Evolutionary conservation across 208 protist species (phyloP).

Genomic region (Leishmania tropica): DNA sequence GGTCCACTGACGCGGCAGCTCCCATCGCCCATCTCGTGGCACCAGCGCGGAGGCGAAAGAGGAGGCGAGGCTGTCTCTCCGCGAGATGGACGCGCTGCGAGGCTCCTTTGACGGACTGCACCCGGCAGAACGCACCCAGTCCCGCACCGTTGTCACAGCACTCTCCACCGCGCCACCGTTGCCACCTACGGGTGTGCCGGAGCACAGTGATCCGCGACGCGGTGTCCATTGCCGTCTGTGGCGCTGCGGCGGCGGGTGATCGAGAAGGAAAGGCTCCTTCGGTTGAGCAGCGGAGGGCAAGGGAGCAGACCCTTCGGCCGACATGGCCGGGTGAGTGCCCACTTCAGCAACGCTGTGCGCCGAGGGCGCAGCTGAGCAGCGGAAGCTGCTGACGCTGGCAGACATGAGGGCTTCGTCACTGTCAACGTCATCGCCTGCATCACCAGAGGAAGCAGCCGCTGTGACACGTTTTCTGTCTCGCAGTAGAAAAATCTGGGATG

Average conservation of each 20-base stretch:
- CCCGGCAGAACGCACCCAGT: conserved; percentile 31
- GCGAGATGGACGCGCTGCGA: conserved; percentile 43
- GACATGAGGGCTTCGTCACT: conserved; percentile 1
- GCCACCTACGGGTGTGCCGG: neutral
- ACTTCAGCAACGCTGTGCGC: too few relatives aligned
- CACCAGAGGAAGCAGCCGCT: neutral
- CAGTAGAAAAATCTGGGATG: neutral
- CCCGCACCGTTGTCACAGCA: conserved; percentile 29
- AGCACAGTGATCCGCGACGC: conserved; percentile 2
- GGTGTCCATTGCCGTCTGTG: conserved; percentile 27
- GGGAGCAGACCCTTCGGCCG: neutral
- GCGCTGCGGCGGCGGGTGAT: conserved; percentile 8
- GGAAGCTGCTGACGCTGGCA: conserved; percentile 13
- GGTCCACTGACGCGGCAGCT: neutral
- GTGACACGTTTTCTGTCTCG: neutral
- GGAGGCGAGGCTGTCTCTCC: conserved; percentile 39
- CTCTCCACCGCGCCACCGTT: neutral
- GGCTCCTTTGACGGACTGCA: conserved; percentile 39
- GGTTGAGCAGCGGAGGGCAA: neutral
- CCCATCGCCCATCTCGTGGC: conserved; percentile 8
- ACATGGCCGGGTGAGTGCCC: neutral
- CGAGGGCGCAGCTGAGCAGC: neutral
- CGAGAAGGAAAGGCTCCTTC: neutral
- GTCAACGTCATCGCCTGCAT: neutral
- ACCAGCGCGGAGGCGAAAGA: conserved; percentile 31